These are phyloP conservation scores for Gnomoniopsis sp. DNA, from an alignment of 2,329 filamentous ascomycete genomes.

Conservation along the genomic window DNA sequence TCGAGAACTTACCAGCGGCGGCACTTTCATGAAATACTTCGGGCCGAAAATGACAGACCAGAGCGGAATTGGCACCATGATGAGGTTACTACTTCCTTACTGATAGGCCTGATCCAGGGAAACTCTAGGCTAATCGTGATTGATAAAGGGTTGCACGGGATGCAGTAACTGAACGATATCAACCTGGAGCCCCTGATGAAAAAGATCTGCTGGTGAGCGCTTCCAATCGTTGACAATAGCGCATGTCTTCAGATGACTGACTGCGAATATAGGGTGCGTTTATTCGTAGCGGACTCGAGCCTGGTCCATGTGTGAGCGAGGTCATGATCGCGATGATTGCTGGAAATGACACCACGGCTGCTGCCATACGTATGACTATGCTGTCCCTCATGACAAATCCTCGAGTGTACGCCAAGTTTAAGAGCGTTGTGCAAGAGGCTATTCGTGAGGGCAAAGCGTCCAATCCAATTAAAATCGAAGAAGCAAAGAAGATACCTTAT, in stretches of 20 bases:
- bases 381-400: constrained; percentile 15
- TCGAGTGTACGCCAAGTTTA: constrained; percentile 10
- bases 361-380: constrained; percentile 39
- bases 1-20: constrained; percentile 19
- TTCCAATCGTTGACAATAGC: background rate
- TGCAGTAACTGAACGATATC: constrained; percentile 40
- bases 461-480: constrained; percentile 14
- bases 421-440: constrained; percentile 13
- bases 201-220: constrained; percentile 42
- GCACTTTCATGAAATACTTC: constrained; percentile 31
- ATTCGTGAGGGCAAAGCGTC: constrained; percentile 11
- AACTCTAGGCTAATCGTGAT: background rate
- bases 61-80: constrained; percentile 24
- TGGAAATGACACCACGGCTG: constrained; percentile 49
- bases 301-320: constrained; percentile 43
- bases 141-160: constrained; percentile 34
- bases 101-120: constrained; percentile 20
- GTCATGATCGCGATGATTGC: constrained; percentile 30
- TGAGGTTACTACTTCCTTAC: constrained; percentile 24
- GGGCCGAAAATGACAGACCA: constrained; percentile 27
- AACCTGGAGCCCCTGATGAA: constrained; percentile 35
- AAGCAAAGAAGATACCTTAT: constrained; percentile 20
- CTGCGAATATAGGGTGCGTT: background rate
- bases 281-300: background rate
- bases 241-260: background rate